Conservation (phyloP, 208 protist genomes). For the Novymonas esmeraldas region DNA sequence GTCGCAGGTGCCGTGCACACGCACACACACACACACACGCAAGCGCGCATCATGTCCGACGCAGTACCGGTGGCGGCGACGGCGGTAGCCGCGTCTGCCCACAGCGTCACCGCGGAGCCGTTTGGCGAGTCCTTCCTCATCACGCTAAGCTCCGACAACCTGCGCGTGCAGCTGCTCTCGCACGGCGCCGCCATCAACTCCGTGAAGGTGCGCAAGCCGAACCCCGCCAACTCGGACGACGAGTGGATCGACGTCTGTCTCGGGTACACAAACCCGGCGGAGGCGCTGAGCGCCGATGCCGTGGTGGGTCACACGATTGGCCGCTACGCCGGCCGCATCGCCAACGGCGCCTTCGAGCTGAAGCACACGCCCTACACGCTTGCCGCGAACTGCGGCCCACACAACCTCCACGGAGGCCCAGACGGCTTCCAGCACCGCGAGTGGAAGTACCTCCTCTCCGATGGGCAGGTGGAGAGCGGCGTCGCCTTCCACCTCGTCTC, state of each 20-base stretch:
- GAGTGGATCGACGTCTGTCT: slow-evolving; percentile 65
- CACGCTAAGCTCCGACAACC: slow-evolving; percentile 41
- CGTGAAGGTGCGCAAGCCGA: slow-evolving; percentile 56
- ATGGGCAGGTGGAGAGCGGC: slow-evolving; percentile 69
- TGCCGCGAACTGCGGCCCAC: slow-evolving; percentile 53
- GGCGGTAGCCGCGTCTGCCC: slow-evolving; percentile 8
- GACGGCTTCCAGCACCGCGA: slow-evolving; percentile 56
- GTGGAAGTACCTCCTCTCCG: slow-evolving; percentile 78
- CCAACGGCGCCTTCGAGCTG: slow-evolving; percentile 51
- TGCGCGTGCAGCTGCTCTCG: slow-evolving; percentile 72
- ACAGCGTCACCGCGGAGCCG: slow-evolving; percentile 39
- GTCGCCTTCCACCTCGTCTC: slow-evolving; percentile 74
- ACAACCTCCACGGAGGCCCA: slow-evolving; percentile 81
- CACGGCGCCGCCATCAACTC: slow-evolving; percentile 66
- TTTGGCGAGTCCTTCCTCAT: slow-evolving; percentile 68
- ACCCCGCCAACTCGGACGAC: slow-evolving; percentile 16
- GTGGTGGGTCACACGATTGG: slow-evolving; percentile 41
- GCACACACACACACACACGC: neutral
- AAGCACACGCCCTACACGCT: slow-evolving; percentile 56
- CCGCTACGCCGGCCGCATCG: slow-evolving; percentile 76
- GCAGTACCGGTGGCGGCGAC: slow-evolving; percentile 9
- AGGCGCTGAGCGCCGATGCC: slow-evolving; percentile 26
- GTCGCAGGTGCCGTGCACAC: neutral
- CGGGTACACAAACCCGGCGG: slow-evolving; percentile 46
- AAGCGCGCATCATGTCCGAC: slow-evolving; percentile 8